A percentile compares a stretch with the other conserved stretches of the same genome.
phyloP scores from a whole-genome alignment of 2,329 filamentous ascomycete species.

The Eurotiales sp. region DNA sequence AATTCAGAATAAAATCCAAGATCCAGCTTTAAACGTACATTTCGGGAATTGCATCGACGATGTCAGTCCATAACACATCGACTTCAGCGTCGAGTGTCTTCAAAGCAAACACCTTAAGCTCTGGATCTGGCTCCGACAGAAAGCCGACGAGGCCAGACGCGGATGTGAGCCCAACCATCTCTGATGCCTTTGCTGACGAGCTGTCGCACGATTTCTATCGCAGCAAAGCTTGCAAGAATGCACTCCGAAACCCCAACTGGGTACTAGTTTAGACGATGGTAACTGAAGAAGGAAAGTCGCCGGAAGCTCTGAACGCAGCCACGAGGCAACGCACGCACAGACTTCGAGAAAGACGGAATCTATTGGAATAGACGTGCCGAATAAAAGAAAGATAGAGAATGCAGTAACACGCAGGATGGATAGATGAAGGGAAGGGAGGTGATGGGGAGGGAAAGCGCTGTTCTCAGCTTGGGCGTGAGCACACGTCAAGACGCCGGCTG shows the following conservation, averaged over 20 bases:
- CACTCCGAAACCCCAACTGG: neutral
- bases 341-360: neutral
- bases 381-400: neutral
- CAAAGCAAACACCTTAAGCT: conserved; percentile 91
- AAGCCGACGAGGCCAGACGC: conserved; percentile 94
- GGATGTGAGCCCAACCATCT: conserved; percentile 90
- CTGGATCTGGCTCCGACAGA: conserved; percentile 87
- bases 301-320: conserved; percentile 6
- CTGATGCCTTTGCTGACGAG: conserved; percentile 11
- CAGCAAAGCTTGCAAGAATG: neutral
- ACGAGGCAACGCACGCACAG: neutral
- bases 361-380: neutral
- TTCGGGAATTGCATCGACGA: conserved; percentile 84
- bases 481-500: conserved; percentile 32
- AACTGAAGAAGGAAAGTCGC: conserved; percentile 1
- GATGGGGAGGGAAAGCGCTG: conserved; percentile 20
- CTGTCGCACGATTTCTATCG: conserved; percentile 1
- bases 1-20: no score
- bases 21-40: conserved; percentile 62
- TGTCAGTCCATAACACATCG: conserved; percentile 95
- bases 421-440: conserved; percentile 20
- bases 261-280: conserved; percentile 1
- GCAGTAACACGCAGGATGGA: conserved; percentile 18
- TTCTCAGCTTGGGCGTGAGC: conserved; percentile 19
- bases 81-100: conserved; percentile 95